phyloP scores from a whole-genome alignment of 2,329 filamentous ascomycete genomes.

The Coleophoma eucalyptorum region DNA sequence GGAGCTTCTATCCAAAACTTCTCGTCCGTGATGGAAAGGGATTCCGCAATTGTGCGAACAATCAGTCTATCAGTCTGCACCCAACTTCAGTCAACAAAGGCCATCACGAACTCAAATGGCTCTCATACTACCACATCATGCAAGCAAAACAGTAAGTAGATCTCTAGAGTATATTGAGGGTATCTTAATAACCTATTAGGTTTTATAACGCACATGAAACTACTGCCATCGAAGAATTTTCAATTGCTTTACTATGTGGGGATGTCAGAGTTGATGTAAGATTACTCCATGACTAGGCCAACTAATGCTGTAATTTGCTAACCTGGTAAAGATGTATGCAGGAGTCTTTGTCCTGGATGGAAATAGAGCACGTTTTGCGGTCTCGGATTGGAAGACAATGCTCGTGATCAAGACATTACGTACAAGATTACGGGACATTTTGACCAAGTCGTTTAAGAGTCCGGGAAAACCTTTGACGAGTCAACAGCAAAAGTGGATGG shows the following conservation, averaged over 20 bases:
- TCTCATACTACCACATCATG: constrained; percentile 98
- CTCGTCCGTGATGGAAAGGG: constrained; percentile 80
- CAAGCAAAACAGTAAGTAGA: constrained; percentile 70
- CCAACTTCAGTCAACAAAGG: constrained; percentile 86
- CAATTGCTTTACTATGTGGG: constrained; percentile 79
- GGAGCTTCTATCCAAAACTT: constrained; percentile 94
- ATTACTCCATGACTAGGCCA: constrained; percentile 1
- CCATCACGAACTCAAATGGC: constrained; percentile 65
- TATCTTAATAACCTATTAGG: constrained; percentile 32
- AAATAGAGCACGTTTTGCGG: constrained; percentile 78
- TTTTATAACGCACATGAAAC: constrained; percentile 91
- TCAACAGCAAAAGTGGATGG: constrained; percentile 71
- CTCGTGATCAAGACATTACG: constrained; percentile 83
- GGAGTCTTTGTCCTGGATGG: constrained; percentile 85
- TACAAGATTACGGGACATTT: constrained; percentile 68
- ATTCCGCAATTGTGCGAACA: constrained; percentile 88
- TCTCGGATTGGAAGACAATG: constrained; percentile 86
- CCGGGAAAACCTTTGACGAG: constrained; percentile 59
- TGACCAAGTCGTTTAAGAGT: constrained; percentile 66
- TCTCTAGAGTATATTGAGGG: constrained; percentile 1
- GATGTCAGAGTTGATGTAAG: constrained; percentile 81
- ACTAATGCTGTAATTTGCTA: constrained; percentile 6
- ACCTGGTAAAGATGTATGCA: constrained; percentile 64
- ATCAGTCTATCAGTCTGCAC: constrained; percentile 83
- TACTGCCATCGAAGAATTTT: constrained; percentile 74